phyloP scores from a whole-genome alignment of 2,329 filamentous ascomycete genomes.

The Cladosporium sp. region DNA sequence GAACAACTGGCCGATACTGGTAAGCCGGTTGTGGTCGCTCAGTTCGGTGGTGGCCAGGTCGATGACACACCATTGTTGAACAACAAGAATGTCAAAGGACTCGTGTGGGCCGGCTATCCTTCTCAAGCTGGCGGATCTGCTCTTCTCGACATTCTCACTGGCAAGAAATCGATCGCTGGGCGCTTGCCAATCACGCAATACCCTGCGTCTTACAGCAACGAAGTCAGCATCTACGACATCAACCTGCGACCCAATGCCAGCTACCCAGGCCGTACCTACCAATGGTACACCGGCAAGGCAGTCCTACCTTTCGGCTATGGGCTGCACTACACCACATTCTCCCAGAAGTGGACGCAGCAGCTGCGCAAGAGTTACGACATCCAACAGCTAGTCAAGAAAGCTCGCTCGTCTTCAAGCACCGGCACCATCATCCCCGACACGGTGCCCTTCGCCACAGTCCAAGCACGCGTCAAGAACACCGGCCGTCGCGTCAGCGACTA shows the following conservation, averaged over 20 bases:
- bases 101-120: conserved; percentile 50
- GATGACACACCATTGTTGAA: conserved; percentile 44
- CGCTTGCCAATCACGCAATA: conserved; percentile 43
- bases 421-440: conserved; percentile 6
- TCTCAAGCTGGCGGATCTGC: conserved; percentile 48
- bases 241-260: conserved; percentile 41
- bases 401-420: not conserved
- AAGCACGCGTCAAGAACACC: conserved; percentile 42
- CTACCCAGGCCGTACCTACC: conserved; percentile 47
- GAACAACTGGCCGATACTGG: conserved; percentile 39
- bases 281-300: conserved; percentile 45
- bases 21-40: conserved; percentile 45
- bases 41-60: conserved; percentile 45
- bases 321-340: conserved; percentile 48
- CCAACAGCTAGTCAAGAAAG: conserved; percentile 33
- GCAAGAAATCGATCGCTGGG: conserved; percentile 44
- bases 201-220: conserved; percentile 42
- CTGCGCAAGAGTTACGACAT: conserved; percentile 39
- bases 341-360: conserved; percentile 23
- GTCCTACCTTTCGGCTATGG: conserved; percentile 49
- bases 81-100: conserved; percentile 44
- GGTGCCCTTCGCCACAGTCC: conserved; percentile 34
- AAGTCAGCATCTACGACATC: conserved; percentile 29
- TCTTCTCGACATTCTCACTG: conserved; percentile 46
- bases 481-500: conserved; percentile 44